Base-by-base conservation (phyloP, 208 protist genomes). In the Acanthamoeba quina region DNA sequence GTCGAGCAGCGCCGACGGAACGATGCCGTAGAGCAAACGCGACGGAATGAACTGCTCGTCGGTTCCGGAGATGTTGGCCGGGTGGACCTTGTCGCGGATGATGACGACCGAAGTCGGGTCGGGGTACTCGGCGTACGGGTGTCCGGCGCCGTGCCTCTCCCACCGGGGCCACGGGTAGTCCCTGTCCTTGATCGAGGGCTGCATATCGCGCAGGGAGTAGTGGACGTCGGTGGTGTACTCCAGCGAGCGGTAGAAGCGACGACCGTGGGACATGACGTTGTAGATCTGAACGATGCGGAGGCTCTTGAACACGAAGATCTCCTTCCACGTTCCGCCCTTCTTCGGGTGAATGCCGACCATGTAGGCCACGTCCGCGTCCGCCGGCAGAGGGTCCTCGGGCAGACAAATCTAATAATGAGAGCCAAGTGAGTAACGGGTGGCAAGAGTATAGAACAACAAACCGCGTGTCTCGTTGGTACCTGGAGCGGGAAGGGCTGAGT, bases 1-100 rank as follows among this genome's bases (percentile, higher is more conserved):
- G 29, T 96, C 94, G n/a, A 97, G 89, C 31, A 97, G 93, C 26
- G 94, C 95, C 21, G 88, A 66, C 10, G 96, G 96, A 3, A 97
- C 31, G 29, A 97, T 60, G 56, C 96, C 96, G 56, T 80, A 95
- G 29, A 97, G 85, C 54, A 97, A 74, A 56, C 96, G 95, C 11
- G 86, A 41, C 24, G 96, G 96, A 58, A 97, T 94, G 92, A 95
- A 97, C 72, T 93, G 70, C 83, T 97, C 96, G 31, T 93, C 70
- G 74, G 89, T 95, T 5, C 96, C 95, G 24, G 95, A 94, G 29
- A 96, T 72, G 90, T 97, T 97, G 29, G 76, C 37, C 24, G 70
- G 37, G 26, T 90, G 78, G 13, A 74, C 49, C 29, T 91, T 56
- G 66, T 96, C 49, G 31, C 96, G 85, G 24, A 95, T 96, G 83